A percentile compares a stretch with the other conserved stretches of the same genome.
These are phyloP conservation scores for Stellera chamaejasme DNA, from an alignment of 345 rosid genomes.

Conservation along the genomic window DNA sequence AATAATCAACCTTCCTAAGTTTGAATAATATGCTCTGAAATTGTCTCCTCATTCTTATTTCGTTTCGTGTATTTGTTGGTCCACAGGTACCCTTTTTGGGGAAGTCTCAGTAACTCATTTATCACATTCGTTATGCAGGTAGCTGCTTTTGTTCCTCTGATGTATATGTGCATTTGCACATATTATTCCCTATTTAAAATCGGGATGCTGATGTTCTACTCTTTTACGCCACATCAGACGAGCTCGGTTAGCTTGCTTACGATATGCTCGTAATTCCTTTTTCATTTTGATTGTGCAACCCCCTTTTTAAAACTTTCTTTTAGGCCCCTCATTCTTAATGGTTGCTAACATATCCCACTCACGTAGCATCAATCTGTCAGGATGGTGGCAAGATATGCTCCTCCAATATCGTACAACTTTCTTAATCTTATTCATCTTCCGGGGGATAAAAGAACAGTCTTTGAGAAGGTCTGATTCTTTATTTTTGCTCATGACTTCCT, in stretches of 20 bases:
- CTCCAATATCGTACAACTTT: slow-evolving; percentile 77
- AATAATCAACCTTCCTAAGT: no score
- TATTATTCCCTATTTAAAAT: slow-evolving; percentile 68
- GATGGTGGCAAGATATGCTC: slow-evolving; percentile 85
- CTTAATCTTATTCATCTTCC: slow-evolving; percentile 57
- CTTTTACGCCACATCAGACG: slow-evolving; percentile 65
- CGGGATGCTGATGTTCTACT: slow-evolving; percentile 84
- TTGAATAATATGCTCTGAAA: no score
- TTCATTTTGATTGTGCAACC: not conserved
- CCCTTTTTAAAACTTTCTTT: not conserved
- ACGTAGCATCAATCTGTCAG: slow-evolving; percentile 19
- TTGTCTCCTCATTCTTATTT: no score
- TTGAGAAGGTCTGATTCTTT: slow-evolving; percentile 44
- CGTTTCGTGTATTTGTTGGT: no score
- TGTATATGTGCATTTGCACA: slow-evolving; percentile 85
- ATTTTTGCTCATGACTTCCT: not conserved
- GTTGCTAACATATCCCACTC: not conserved
- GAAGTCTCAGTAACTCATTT: not conserved
- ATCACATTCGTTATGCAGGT: slow-evolving; percentile 30
- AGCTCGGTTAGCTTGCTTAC: slow-evolving; percentile 80
- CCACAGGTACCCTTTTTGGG: no score
- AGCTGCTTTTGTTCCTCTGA: slow-evolving; percentile 59
- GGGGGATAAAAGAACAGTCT: slow-evolving; percentile 29
- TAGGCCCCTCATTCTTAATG: not conserved
- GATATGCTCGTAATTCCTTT: slow-evolving; percentile 65